phyloP scores from a whole-genome alignment of 805 yeast species.

The Cyberlindnera japonica region DNA sequence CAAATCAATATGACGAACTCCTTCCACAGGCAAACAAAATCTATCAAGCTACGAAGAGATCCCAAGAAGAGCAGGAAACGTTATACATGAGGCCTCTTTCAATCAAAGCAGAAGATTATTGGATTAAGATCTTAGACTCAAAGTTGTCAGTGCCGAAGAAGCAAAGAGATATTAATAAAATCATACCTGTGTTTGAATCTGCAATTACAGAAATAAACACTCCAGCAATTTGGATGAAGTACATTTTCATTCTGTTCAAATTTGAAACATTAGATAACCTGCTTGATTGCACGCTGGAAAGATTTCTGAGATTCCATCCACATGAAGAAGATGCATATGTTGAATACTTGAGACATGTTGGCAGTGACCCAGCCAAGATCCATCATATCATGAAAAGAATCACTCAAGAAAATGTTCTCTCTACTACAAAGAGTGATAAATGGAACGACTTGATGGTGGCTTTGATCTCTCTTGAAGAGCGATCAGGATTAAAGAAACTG shows the following conservation, averaged over 20 bases:
- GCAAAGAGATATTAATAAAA: constrained; percentile 2
- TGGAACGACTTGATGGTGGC: constrained; percentile 35
- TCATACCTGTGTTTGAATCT: constrained; percentile 15
- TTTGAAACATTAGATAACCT: constrained; percentile 1
- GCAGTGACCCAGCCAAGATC: background rate
- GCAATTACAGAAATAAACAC: constrained; percentile 11
- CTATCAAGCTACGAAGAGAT: constrained; percentile 30
- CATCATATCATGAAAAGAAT: background rate
- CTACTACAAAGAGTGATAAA: constrained; percentile 21
- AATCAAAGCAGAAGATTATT: constrained; percentile 4
- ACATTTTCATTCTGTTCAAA: constrained; percentile 10
- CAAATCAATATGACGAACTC: constrained; percentile 31
- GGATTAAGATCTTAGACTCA: constrained; percentile 8
- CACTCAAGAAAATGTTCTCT: constrained; percentile 1
- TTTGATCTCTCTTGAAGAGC: constrained; percentile 19
- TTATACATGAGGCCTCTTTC: constrained; percentile 29
- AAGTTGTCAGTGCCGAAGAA: constrained; percentile 10
- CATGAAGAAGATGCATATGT: constrained; percentile 8
- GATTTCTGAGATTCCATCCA: constrained; percentile 16
- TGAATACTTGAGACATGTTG: constrained; percentile 14
- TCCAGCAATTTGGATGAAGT: constrained; percentile 13
- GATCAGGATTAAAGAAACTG: background rate
- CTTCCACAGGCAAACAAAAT: constrained; percentile 37
- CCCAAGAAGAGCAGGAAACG: constrained; percentile 32
- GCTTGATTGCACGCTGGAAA: background rate